Conservation (phyloP, 2,329 filamentous ascomycete species). For the Pseudogymnoascus destructans region DNA sequence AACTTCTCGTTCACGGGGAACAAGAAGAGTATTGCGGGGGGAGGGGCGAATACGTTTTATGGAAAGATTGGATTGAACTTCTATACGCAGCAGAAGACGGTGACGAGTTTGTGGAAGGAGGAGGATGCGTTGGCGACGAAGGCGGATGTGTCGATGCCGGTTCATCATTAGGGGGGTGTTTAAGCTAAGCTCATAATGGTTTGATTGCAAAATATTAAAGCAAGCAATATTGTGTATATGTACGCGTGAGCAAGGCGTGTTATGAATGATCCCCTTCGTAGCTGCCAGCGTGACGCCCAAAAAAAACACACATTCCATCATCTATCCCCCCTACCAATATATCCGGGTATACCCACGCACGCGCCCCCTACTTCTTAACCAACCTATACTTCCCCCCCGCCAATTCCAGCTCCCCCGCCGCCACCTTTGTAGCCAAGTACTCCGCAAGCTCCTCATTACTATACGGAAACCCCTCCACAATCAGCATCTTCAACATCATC, state of each 20-base stretch:
- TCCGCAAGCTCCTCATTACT: slow-evolving; percentile 77
- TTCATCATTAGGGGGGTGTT: slow-evolving; percentile 30
- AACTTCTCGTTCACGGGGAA: slow-evolving; percentile 64
- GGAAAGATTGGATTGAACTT: slow-evolving; percentile 85
- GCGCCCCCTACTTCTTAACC: slow-evolving; percentile 35
- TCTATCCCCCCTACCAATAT: neutral
- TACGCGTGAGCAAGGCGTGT: neutral
- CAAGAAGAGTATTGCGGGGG: slow-evolving; percentile 86
- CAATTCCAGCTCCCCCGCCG: slow-evolving; percentile 54
- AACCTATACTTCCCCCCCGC: slow-evolving; percentile 58
- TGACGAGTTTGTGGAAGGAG: slow-evolving; percentile 79
- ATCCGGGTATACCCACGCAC: neutral
- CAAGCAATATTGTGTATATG: neutral
- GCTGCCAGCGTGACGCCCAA: neutral
- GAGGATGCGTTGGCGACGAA: slow-evolving; percentile 76
- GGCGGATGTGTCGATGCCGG: slow-evolving; percentile 83
- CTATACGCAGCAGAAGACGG: slow-evolving; percentile 96
- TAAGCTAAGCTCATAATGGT: neutral
- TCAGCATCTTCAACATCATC: slow-evolving; percentile 91
- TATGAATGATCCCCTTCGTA: neutral
- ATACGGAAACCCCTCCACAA: slow-evolving; percentile 79
- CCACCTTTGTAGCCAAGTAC: slow-evolving; percentile 69
- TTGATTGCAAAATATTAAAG: neutral
- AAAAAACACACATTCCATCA: neutral
- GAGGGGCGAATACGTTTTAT: slow-evolving; percentile 89